Evolutionary conservation across 1,284 basidiomycete genomes (phyloP).

Genomic region (Ustilago sp.): DNA sequence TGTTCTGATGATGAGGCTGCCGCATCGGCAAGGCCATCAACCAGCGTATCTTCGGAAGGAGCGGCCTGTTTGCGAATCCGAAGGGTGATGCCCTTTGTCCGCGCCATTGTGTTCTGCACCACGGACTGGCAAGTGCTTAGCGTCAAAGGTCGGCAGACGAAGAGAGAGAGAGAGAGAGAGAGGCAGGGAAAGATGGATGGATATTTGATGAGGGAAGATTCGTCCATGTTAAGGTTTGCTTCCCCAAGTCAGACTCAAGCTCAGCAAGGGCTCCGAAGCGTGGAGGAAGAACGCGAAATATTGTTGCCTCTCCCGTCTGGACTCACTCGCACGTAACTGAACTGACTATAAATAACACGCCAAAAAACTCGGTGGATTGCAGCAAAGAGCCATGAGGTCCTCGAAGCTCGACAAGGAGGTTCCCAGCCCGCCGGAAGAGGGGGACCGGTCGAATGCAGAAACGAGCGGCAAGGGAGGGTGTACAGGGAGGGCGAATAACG

Average conservation of each 20-base stretch:
- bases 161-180: too few species aligned
- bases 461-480: too few species aligned
- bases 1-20: background rate
- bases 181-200: background rate
- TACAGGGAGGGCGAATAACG: too few species aligned
- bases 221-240: background rate
- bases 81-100: slow-evolving; percentile 49
- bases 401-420: too few species aligned
- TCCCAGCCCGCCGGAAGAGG: too few species aligned
- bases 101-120: slow-evolving; percentile 22
- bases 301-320: background rate
- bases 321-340: too few species aligned
- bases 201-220: slow-evolving; percentile 6
- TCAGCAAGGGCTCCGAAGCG: slow-evolving; percentile 4
- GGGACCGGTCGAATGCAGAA: too few species aligned
- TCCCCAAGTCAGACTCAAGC: slow-evolving; percentile 5
- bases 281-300: slow-evolving; percentile 13
- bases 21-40: slow-evolving; percentile 1
- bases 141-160: background rate
- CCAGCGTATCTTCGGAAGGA: slow-evolving; percentile 13
- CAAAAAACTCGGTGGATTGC: too few species aligned
- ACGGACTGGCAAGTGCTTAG: background rate
- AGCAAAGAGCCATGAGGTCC: too few species aligned
- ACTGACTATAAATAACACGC: too few species aligned
- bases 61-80: slow-evolving; percentile 36